Evolutionary conservation across 2,329 filamentous ascomycete species (phyloP).

Genomic region (Oidium heveae): DNA sequence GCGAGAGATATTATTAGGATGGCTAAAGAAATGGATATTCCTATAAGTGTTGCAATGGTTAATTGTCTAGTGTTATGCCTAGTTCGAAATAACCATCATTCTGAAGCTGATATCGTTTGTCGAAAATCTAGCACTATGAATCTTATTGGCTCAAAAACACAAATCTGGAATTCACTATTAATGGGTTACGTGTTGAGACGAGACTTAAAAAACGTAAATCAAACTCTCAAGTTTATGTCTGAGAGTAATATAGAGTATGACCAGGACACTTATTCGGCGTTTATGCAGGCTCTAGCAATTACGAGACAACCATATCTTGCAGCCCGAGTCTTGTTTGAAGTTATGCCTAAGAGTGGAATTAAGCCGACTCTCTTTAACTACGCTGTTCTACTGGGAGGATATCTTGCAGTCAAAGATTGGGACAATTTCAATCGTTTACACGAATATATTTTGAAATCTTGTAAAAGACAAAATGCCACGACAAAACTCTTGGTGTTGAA

Average conservation of each 20-base stretch:
- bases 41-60: conserved; percentile 30
- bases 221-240: conserved; percentile 29
- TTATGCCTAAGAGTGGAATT: conserved; percentile 23
- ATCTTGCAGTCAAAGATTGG: conserved; percentile 14
- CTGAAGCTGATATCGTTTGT: conserved; percentile 33
- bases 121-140: conserved; percentile 24
- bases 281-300: conserved; percentile 31
- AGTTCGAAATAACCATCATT: conserved; percentile 27
- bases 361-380: conserved; percentile 23
- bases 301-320: conserved; percentile 28
- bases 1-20: conserved; percentile 38
- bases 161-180: conserved; percentile 59
- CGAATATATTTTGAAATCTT: conserved; percentile 16
- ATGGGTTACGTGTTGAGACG: conserved; percentile 40
- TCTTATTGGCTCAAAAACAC: conserved; percentile 26
- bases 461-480: conserved; percentile 17
- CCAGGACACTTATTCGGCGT: conserved; percentile 30
- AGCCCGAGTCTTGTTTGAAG: conserved; percentile 23
- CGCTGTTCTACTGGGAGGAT: conserved; percentile 26
- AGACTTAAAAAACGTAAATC: conserved; percentile 26
- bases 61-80: conserved; percentile 42
- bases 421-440: conserved; percentile 25
- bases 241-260: conserved; percentile 24
- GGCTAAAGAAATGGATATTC: conserved; percentile 27
- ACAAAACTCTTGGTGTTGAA: conserved; percentile 19